These are phyloP conservation scores for Phalaenopsis equestris DNA, from an alignment of 106 monocot genomes.

Conservation along the genomic window DNA sequence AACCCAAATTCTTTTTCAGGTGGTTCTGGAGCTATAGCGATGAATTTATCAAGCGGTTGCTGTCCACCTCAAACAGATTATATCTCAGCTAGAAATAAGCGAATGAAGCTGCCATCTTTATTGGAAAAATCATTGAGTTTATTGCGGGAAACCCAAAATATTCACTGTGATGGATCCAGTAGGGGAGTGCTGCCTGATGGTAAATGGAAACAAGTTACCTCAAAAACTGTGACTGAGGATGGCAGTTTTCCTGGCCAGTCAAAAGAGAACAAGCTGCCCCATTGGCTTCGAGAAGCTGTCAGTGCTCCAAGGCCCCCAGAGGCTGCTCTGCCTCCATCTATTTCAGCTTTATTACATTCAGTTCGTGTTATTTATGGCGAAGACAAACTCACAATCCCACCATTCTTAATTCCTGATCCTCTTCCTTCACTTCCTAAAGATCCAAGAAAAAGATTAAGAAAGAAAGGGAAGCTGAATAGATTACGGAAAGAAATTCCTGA, in stretches of 20 bases:
- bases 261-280: conserved; percentile 75
- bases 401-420: conserved; percentile 57
- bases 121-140: conserved; percentile 30
- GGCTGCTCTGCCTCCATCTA: conserved; percentile 52
- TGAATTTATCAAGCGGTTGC: conserved; percentile 13
- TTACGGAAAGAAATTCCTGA: conserved; percentile 10
- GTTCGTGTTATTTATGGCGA: conserved; percentile 71
- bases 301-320: conserved; percentile 34
- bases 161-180: conserved; percentile 4
- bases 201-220: conserved; percentile 18
- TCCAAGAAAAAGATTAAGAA: conserved; percentile 60
- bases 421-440: conserved; percentile 55
- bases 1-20: conserved; percentile 2
- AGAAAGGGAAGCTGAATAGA: conserved; percentile 33
- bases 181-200: conserved; percentile 15
- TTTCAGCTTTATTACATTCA: conserved; percentile 73
- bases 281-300: conserved; percentile 94
- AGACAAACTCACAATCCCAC: conserved; percentile 52
- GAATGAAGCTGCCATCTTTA: conserved; percentile 26
- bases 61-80: conserved; percentile 14
- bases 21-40: conserved; percentile 10
- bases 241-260: conserved; percentile 17
- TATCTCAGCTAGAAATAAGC: conserved; percentile 18
- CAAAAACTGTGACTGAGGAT: conserved; percentile 13
- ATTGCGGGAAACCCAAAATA: conserved; percentile 25